Base-by-base conservation (phyloP, 108 stramenopile genomes). In the Skeletonema potamos region DNA sequence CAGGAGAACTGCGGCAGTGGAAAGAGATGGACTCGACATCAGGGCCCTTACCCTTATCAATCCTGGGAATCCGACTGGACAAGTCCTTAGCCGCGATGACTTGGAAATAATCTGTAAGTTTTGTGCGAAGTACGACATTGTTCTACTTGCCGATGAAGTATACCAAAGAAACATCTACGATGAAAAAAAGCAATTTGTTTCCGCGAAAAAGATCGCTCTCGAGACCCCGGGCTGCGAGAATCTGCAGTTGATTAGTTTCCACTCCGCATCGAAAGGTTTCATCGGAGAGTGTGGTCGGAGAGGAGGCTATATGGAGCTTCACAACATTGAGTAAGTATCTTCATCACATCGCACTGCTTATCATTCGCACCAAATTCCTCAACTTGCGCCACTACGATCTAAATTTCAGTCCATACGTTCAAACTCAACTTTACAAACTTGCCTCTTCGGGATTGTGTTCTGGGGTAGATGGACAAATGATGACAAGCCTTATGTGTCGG, bases 1-100 rank as follows among this genome's bases (percentile, higher is more conserved):
- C 56, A 76, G 86, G 58, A 74, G 87, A 32, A 82, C 84, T 36
- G 72, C 82, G 28, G 94, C 94, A 26, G 73, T 79, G 5, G 75
- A 70, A 29, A 75, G 73, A 60, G 84, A 84, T 48, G 82, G 84
- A 36, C 85, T 96, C 33, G 81, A 88, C n/a, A 79, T 90, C 2
- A 76, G 73, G 54, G 96, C 93, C 0, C 58, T 98, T 6, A 95
- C 91, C 0, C 76, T 98, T 33, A 98, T 98, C 68, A 98, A 98
- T 76, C 97, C 97, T 1, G 97, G 97, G 27, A 98, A 98, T 66
- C 97, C 97, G n/a, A 96, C 97, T 2, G 96, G 97, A 5, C 87
- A 96, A 68, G 84, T 91, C 18, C 73, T 97, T 57, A 66, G 80
- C 17, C 82, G 87, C 57, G 82, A 84, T 51, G 88, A 91, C 61